phyloP scores from a whole-genome alignment of 805 yeast genomes.

The Isabelozyma gotoi region DNA sequence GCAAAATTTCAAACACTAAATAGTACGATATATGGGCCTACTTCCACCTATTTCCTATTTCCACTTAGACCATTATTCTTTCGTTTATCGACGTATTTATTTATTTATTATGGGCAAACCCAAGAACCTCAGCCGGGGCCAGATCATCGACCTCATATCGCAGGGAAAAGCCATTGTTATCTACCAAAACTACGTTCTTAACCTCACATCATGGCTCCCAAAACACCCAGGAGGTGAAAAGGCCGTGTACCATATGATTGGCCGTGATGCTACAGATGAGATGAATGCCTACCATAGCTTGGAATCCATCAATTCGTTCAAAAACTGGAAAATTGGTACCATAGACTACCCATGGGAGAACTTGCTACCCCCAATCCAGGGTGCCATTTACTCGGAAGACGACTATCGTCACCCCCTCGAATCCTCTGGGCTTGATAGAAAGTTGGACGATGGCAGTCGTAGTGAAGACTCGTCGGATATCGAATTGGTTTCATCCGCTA shows the following conservation, averaged over 20 bases:
- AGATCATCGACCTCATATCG: conserved; percentile 60
- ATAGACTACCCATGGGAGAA: conserved; percentile 69
- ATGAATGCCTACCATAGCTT: conserved; percentile 79
- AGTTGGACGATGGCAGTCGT: conserved; percentile 10
- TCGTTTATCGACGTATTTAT: not conserved
- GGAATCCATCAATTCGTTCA: conserved; percentile 52
- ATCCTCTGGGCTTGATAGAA: conserved; percentile 7
- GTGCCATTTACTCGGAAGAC: conserved; percentile 46
- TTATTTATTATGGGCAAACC: not conserved
- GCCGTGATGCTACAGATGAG: conserved; percentile 89
- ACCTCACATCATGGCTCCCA: conserved; percentile 68
- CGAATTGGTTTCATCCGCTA: conserved; percentile 9
- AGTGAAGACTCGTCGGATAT: conserved; percentile 7
- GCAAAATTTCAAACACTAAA: not conserved
- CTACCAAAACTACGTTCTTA: conserved; percentile 57
- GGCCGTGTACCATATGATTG: conserved; percentile 81
- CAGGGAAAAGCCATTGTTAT: conserved; percentile 71
- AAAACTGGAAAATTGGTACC: conserved; percentile 62
- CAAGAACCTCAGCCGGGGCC: conserved; percentile 18
- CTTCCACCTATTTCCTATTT: not conserved
- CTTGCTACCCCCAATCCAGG: conserved; percentile 86
- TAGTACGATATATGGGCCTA: not conserved
- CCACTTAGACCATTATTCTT: not conserved
- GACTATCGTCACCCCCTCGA: not conserved
- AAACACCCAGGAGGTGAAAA: conserved; percentile 89